Evolutionary conservation across 2,329 filamentous ascomycete species (phyloP), one percentile per base, ranked within the genome.

Genomic region (Penicillium sp.): DNA sequence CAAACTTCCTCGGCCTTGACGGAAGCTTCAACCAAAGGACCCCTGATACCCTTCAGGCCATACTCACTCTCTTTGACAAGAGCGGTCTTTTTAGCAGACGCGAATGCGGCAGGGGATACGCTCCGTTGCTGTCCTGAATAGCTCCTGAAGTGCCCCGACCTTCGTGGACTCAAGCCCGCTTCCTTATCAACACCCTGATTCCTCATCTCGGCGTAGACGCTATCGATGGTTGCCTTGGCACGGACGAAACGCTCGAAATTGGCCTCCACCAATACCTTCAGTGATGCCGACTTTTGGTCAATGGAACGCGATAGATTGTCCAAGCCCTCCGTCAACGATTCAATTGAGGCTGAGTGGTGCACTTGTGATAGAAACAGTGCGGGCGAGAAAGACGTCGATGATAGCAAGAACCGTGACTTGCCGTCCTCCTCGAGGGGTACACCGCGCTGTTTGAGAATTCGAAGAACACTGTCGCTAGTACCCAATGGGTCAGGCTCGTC

Each of bases 191-290:
- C 71, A 76, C 91, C 78, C 82, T 95, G 80, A 29, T 80, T 79
- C 25, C 80, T 77, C 93, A 99, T 99, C 70, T 99, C 93, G 54
- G 86, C 95, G 73, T 99, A 99, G 44, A 99, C 93, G 72, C 95
- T 95, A 73, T 99, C 93, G 63, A 99, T 97, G 7, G 92, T 97
- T 14, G 92, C 89, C 71, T 99, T 99, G 36, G 93, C 93, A 55
- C 89, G 87, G 48, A 99, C 93, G 74, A 99, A 99, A 58, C 92
- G 87, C 72, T 99, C 95, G 66, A 99, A 99, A 69, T 99, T 99
- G 56, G 89, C 92, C 70, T 99, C 93, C 19, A 99, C 93, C 14
- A 99, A 80, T 10, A 95, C 88, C 68, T 99, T 99, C 53, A 99
- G 80, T 3, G 91, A 96, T 0, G 92, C 93, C 0, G 92, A 96